Percentiles rank a stretch among this genome's conserved stretches.
Evolutionary conservation across 495 filamentous ascomycete genomes (phyloP).

Genomic region (Filosporella fistucella): DNA sequence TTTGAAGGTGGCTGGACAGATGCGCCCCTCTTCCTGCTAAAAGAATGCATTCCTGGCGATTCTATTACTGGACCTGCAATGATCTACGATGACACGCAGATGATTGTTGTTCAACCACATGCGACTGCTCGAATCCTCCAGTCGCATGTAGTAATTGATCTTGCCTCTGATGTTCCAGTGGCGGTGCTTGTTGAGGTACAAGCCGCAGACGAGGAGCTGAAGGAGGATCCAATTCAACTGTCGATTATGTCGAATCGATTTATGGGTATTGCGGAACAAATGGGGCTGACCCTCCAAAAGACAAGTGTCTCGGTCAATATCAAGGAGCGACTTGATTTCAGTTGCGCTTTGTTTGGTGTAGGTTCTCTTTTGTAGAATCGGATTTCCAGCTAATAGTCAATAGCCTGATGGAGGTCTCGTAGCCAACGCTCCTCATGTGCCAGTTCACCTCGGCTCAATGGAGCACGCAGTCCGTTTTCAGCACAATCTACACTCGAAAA

Average conservation of each 20-base stretch:
- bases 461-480: slow-evolving; percentile 25
- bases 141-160: slow-evolving; percentile 21
- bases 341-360: slow-evolving; percentile 39
- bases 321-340: slow-evolving; percentile 41
- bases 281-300: slow-evolving; percentile 38
- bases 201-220: no score
- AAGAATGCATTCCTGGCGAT: slow-evolving; percentile 12
- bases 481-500: slow-evolving; percentile 13
- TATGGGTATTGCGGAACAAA: slow-evolving; percentile 43
- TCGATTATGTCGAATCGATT: slow-evolving; percentile 28
- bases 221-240: slow-evolving; percentile 24
- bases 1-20: slow-evolving; percentile 21
- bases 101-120: slow-evolving; percentile 23
- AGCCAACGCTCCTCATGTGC: slow-evolving; percentile 34
- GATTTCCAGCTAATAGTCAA: no score
- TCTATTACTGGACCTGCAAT: slow-evolving; percentile 22
- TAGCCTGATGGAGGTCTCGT: slow-evolving; percentile 36
- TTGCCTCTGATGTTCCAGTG: slow-evolving; percentile 2
- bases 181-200: background rate
- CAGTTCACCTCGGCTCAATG: slow-evolving; percentile 25
- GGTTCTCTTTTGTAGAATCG: no score
- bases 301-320: slow-evolving; percentile 38
- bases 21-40: slow-evolving; percentile 21
- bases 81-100: slow-evolving; percentile 26
- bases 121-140: slow-evolving; percentile 22